These are phyloP conservation scores for Passalora sequoiae DNA, from an alignment of 2,329 filamentous ascomycete species.

Conservation along the genomic window DNA sequence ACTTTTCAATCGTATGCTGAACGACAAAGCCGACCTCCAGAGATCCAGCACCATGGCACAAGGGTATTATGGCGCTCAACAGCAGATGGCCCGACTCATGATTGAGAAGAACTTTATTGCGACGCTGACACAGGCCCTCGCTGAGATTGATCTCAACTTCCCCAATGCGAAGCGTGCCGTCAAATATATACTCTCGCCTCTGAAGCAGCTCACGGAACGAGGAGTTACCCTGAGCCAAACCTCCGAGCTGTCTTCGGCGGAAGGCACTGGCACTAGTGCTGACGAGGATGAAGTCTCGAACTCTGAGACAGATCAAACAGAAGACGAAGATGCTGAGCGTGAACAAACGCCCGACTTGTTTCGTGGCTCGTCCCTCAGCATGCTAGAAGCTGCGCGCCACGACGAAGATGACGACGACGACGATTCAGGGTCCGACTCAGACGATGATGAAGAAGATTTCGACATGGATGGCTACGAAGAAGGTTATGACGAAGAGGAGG, in stretches of 20 bases:
- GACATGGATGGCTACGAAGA: constrained; percentile 92
- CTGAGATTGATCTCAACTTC: constrained; percentile 92
- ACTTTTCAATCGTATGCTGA: constrained; percentile 87
- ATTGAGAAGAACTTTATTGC: constrained; percentile 95
- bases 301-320: constrained; percentile 82
- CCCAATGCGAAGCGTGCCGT: constrained; percentile 88
- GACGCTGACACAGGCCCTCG: constrained; percentile 82
- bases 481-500: constrained; percentile 79
- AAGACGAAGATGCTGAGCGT: constrained; percentile 55
- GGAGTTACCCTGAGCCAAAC: constrained; percentile 79
- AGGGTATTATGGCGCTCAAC: constrained; percentile 52
- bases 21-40: constrained; percentile 61
- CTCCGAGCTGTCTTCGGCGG: constrained; percentile 62
- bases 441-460: constrained; percentile 48
- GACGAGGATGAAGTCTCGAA: constrained; percentile 77
- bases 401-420: constrained; percentile 73
- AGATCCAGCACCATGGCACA: constrained; percentile 33
- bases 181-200: constrained; percentile 88
- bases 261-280: constrained; percentile 54
- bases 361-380: constrained; percentile 89
- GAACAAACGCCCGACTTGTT: constrained; percentile 97
- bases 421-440: constrained; percentile 24
- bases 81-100: constrained; percentile 89
- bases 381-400: constrained; percentile 79
- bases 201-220: constrained; percentile 80